Evolutionary conservation across 805 yeast species (phyloP).

Genomic region (Metschnikowia continentalis): DNA sequence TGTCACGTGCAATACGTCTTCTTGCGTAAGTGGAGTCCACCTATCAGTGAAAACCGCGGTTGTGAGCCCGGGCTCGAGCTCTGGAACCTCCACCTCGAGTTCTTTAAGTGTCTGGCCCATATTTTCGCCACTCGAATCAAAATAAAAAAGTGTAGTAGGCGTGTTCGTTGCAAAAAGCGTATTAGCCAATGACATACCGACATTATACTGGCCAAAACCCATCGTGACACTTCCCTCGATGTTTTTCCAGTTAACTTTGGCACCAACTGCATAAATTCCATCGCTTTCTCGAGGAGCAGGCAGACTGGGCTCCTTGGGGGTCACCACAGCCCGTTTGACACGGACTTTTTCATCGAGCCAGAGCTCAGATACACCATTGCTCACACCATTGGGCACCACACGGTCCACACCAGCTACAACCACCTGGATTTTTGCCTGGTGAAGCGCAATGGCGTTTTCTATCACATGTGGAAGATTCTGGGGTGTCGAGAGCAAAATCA

Average conservation of each 20-base stretch:
- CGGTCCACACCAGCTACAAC: conserved; percentile 41
- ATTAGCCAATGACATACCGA: conserved; percentile 34
- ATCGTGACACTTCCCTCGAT: conserved; percentile 25
- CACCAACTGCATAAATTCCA: conserved; percentile 32
- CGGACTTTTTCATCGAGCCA: conserved; percentile 31
- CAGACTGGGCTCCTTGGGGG: conserved; percentile 24
- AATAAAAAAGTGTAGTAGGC: conserved; percentile 33
- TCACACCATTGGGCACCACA: conserved; percentile 27
- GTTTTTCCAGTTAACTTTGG: conserved; percentile 37
- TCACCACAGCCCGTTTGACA: conserved; percentile 17
- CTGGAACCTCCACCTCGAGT: conserved; percentile 23
- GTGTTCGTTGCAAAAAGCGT: conserved; percentile 35
- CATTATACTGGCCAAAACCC: conserved; percentile 10
- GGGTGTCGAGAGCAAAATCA: conserved; percentile 36
- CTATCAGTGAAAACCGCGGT: conserved; percentile 20
- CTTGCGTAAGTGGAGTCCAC: conserved; percentile 30
- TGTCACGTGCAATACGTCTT: conserved; percentile 40
- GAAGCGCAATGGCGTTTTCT: conserved; percentile 26
- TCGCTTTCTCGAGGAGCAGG: conserved; percentile 28
- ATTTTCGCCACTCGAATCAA: conserved; percentile 19
- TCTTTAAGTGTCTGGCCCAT: conserved; percentile 30
- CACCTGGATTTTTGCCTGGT: conserved; percentile 27
- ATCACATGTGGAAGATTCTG: conserved; percentile 27
- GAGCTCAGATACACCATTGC: conserved; percentile 36
- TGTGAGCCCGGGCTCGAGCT: conserved; percentile 7